Conservation (phyloP, 1,284 basidiomycete genomes). For the Wolfiporia cocos region DNA sequence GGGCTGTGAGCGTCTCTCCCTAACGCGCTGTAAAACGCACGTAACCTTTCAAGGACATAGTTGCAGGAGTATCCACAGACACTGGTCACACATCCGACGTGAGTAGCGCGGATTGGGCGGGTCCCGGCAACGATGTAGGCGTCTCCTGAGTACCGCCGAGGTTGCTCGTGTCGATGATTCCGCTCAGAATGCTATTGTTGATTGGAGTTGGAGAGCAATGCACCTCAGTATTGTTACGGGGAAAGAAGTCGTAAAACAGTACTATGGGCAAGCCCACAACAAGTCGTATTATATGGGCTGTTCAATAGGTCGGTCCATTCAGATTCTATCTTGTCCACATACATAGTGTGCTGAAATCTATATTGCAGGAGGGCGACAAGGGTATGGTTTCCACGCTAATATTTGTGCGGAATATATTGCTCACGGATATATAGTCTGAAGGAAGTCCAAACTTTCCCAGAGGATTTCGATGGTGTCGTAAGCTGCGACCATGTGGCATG, state of each 20-base stretch:
- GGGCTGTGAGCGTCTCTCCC: constrained; percentile 15
- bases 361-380: constrained; percentile 20
- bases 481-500: too few relatives aligned
- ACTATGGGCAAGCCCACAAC: constrained; percentile 17
- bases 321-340: background rate
- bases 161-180: background rate
- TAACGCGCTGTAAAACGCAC: background rate
- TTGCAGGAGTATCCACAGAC: constrained; percentile 24
- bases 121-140: constrained; percentile 22
- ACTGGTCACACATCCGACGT: constrained; percentile 18
- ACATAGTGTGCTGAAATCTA: background rate
- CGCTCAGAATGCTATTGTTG: constrained; percentile 22
- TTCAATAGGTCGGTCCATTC: constrained; percentile 18
- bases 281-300: constrained; percentile 27
- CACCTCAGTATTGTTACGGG: constrained; percentile 22
- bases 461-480: constrained; percentile 25
- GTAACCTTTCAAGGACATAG: constrained; percentile 7
- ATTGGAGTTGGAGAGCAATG: constrained; percentile 24
- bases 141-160: background rate
- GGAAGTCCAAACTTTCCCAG: constrained; percentile 22
- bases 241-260: constrained; percentile 21
- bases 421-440: constrained; percentile 20
- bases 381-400: constrained; percentile 10
- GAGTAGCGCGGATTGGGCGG: constrained; percentile 20
- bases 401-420: background rate